Base-by-base conservation (phyloP, 768 basidiomycete species). In the Suillus americanus region DNA sequence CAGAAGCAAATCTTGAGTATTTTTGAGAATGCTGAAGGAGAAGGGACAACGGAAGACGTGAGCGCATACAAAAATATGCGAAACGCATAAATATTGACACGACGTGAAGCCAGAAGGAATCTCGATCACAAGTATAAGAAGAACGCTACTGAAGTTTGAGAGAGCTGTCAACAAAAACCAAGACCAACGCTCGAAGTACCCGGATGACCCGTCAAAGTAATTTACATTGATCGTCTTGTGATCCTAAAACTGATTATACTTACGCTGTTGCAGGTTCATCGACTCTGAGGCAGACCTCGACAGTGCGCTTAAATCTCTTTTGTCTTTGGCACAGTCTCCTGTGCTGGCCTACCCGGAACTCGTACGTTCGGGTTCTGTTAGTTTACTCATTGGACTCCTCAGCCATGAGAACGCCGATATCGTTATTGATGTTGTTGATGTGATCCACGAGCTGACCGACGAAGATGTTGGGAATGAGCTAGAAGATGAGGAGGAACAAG, bases 201-300 rank as follows among this genome's bases (percentile, higher is more conserved):
- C 94, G 0, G 85, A 92, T 65, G 94, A 98, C 69, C 96, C 96
- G 3, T 85, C 94, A 51, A 97, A 91, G 96, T 96, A 68, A 65
- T 83, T 57, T 30, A 13, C 18, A 33, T 54, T 18, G 13, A 8
- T 10, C 6, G 57, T 51, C 23, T 40, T 45, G 28, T 55, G n/a
- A 12, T 25, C n/a, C 4, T 14, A 54, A 25, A 25, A 37, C 28
- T 75, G 54, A 67, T 37, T 30, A 56, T n/a, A 30, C 50, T 18
- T 5, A 50, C 38, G 13, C 33, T 40, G 10, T 33, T 57, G 25
- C 57, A 99, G 97, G 77, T 99, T 99, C 82, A 98, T 99, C 70
- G 97, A 99, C 75, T 99, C 97, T 1, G 97, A 99, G 81, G 93
- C 94, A 30, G 95, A 97, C 72, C 86, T 99, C 7, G 95, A 99